Conservation (phyloP, 306 rosid genomes). For the Oemleria cerasiformis region DNA sequence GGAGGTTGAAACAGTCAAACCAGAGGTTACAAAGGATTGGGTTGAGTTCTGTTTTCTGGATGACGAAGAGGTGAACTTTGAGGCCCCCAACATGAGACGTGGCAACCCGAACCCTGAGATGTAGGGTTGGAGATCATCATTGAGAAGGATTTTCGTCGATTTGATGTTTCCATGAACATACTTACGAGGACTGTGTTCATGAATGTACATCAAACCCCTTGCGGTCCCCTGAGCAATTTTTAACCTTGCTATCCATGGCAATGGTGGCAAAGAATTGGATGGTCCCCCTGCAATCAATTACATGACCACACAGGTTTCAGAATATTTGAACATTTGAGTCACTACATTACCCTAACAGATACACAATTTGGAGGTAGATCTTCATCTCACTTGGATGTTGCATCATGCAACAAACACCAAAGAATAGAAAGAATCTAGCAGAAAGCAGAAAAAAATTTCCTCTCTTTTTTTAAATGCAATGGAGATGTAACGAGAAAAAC, state of each 20-base stretch:
- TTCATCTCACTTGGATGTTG: background rate
- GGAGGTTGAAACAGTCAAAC: constrained; percentile 37
- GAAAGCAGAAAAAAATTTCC: background rate
- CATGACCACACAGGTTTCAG: constrained; percentile 5
- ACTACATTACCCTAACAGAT: constrained; percentile 9
- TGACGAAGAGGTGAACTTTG: constrained; percentile 34
- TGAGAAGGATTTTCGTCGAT: constrained; percentile 70
- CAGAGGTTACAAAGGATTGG: constrained; percentile 32
- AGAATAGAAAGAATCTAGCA: background rate
- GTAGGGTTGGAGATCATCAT: constrained; percentile 61
- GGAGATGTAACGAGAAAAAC: background rate
- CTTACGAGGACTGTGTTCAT: constrained; percentile 64
- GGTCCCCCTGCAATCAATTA: constrained; percentile 50
- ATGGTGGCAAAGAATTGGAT: constrained; percentile 37
- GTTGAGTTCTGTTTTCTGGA: constrained; percentile 40
- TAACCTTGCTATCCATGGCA: constrained; percentile 67
- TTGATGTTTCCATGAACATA: constrained; percentile 70
- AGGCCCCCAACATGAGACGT: constrained; percentile 39
- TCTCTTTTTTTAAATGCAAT: background rate
- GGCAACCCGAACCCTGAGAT: constrained; percentile 69
- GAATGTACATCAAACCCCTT: constrained; percentile 66
- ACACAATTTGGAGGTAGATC: background rate
- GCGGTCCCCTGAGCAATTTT: constrained; percentile 79
- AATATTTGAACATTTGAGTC: background rate
- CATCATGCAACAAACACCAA: background rate